Percentiles rank a stretch among this genome's conserved stretches.
phyloP scores from a whole-genome alignment of 306 rosid genomes.

The Glycyrrhiza uralensis region DNA sequence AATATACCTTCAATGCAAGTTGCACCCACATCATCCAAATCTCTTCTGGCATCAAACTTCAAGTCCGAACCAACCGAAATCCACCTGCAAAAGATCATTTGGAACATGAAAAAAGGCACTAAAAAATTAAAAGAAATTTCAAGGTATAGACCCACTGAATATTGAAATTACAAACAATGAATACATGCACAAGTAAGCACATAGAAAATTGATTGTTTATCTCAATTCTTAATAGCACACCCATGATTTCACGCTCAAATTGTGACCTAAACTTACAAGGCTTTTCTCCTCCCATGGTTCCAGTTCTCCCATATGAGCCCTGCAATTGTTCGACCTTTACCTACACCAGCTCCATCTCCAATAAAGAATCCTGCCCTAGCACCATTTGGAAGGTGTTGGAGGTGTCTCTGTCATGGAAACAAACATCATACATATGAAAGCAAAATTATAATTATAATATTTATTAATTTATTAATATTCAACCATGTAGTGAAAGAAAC shows the following conservation, averaged over 20 bases:
- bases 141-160: not conserved
- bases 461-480: not conserved
- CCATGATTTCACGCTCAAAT: slow-evolving; percentile 12
- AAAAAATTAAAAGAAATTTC: slow-evolving; percentile 22
- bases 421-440: slow-evolving; percentile 33
- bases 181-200: not conserved
- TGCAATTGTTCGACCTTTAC: slow-evolving; percentile 95
- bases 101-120: slow-evolving; percentile 27
- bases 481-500: slow-evolving; percentile 47
- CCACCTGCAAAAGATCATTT: slow-evolving; percentile 73
- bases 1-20: slow-evolving; percentile 54
- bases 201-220: not conserved
- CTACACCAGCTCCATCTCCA: slow-evolving; percentile 99
- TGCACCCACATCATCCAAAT: slow-evolving; percentile 90
- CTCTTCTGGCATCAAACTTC: slow-evolving; percentile 96
- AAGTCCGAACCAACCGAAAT: slow-evolving; percentile 99
- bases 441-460: slow-evolving; percentile 17
- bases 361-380: slow-evolving; percentile 87
- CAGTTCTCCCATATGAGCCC: slow-evolving; percentile 97
- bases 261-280: slow-evolving; percentile 63
- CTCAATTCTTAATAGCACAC: not conserved
- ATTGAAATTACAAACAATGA: not conserved
- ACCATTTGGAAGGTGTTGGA: slow-evolving; percentile 63
- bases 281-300: slow-evolving; percentile 75
- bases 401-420: slow-evolving; percentile 79